Evolutionary conservation across 495 filamentous ascomycete species (phyloP).

Genomic region (Hypoxylon intermedium): DNA sequence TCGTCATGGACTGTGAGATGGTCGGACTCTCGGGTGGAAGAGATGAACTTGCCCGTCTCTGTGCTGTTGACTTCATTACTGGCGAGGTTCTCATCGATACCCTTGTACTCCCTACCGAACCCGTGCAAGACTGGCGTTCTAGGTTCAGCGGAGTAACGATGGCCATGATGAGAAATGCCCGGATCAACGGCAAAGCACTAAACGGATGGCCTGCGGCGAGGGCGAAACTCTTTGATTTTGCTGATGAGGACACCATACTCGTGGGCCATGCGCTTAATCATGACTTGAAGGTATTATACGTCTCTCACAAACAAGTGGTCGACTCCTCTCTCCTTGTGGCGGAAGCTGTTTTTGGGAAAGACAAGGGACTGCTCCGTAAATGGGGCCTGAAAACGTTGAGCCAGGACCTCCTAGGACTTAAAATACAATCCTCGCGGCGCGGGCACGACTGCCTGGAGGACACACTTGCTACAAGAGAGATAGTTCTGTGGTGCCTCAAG

Average conservation of each 20-base stretch:
- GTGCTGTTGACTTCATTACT: slow-evolving; percentile 53
- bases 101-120: slow-evolving; percentile 48
- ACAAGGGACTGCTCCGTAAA: slow-evolving; percentile 3
- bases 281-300: slow-evolving; percentile 39
- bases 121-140: slow-evolving; percentile 51
- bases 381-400: slow-evolving; percentile 44
- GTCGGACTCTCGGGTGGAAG: slow-evolving; percentile 41
- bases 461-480: slow-evolving; percentile 49
- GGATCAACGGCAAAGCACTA: slow-evolving; percentile 16
- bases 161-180: slow-evolving; percentile 14
- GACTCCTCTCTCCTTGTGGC: slow-evolving; percentile 42
- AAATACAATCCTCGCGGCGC: slow-evolving; percentile 40
- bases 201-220: slow-evolving; percentile 45
- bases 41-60: slow-evolving; percentile 52
- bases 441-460: slow-evolving; percentile 54
- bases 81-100: slow-evolving; percentile 52
- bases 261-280: slow-evolving; percentile 39
- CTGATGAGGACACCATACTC: slow-evolving; percentile 47
- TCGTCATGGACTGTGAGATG: slow-evolving; percentile 62
- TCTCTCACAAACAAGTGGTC: slow-evolving; percentile 39
- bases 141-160: slow-evolving; percentile 48
- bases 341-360: slow-evolving; percentile 35
- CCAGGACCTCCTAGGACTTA: slow-evolving; percentile 36
- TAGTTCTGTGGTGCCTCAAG: slow-evolving; percentile 43
- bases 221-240: slow-evolving; percentile 43